A percentile compares a stretch with the other conserved stretches of the same genome.
phyloP scores from a whole-genome alignment of 169 alveolate genomes.

The Theileria parva region DNA sequence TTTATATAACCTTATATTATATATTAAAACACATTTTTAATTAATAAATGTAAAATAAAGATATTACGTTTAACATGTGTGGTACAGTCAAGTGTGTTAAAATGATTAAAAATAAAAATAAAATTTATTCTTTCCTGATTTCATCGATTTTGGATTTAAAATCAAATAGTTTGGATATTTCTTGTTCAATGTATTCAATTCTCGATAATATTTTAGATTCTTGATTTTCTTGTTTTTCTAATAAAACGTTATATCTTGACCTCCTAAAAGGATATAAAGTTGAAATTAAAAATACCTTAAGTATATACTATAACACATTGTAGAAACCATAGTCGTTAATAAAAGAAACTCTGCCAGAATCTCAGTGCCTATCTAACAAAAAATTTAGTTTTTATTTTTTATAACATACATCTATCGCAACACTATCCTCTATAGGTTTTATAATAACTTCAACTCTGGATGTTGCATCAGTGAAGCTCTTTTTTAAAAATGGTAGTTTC shows the following conservation, averaged over 20 bases:
- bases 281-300: slow-evolving; percentile 35
- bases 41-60: not conserved
- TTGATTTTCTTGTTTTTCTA: slow-evolving; percentile 36
- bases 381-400: not conserved
- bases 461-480: slow-evolving; percentile 23
- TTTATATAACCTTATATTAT: not conserved
- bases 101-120: not conserved
- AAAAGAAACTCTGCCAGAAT: slow-evolving; percentile 53
- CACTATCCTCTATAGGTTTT: slow-evolving; percentile 60
- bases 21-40: not conserved
- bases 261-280: slow-evolving; percentile 27
- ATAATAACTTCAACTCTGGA: slow-evolving; percentile 54
- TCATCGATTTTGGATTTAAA: not conserved
- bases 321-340: slow-evolving; percentile 52
- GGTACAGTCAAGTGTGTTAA: not conserved
- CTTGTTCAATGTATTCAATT: slow-evolving; percentile 47
- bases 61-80: not conserved
- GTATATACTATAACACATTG: slow-evolving; percentile 52
- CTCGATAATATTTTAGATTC: slow-evolving; percentile 42
- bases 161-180: slow-evolving; percentile 43
- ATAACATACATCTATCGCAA: slow-evolving; percentile 42
- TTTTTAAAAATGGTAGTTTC: slow-evolving; percentile 37
- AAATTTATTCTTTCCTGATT: not conserved
- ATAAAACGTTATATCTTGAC: slow-evolving; percentile 30
- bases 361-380: slow-evolving; percentile 53